These are phyloP conservation scores for Pseudopithomyces chartarum DNA, from an alignment of 2,329 filamentous ascomycete species.

Conservation along the genomic window DNA sequence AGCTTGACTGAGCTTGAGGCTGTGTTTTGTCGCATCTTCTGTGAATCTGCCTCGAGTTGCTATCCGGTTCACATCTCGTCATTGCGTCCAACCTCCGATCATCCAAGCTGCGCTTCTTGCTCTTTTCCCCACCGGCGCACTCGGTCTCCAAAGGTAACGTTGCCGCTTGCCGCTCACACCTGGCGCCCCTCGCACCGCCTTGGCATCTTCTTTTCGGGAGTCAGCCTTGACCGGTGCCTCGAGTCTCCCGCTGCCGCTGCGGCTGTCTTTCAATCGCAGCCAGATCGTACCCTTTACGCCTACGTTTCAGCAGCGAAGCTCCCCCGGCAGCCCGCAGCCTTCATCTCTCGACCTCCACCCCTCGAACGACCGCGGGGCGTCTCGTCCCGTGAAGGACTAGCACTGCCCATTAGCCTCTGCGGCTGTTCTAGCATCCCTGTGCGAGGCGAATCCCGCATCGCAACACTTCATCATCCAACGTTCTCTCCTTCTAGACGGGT, in stretches of 20 bases:
- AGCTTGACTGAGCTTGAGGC: constrained; percentile 30
- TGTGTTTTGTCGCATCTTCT: constrained; percentile 40
- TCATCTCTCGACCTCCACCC: constrained; percentile 23
- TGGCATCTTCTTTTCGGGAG: constrained; percentile 37
- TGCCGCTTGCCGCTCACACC: constrained; percentile 20
- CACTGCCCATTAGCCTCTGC: constrained; percentile 40
- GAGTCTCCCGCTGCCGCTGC: constrained; percentile 34
- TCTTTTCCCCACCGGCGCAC: constrained; percentile 12
- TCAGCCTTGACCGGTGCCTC: constrained; percentile 46
- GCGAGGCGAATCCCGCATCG: constrained; percentile 40
- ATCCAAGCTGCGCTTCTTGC: constrained; percentile 16
- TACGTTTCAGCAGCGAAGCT: constrained; percentile 22
- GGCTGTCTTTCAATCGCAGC: constrained; percentile 29
- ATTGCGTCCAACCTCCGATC: constrained; percentile 34
- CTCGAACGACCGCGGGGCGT: constrained; percentile 29
- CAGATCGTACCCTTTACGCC: constrained; percentile 26
- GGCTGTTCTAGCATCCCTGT: constrained; percentile 27
- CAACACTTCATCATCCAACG: constrained; percentile 30
- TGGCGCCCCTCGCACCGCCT: constrained; percentile 22
- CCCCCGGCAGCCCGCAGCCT: constrained; percentile 20
- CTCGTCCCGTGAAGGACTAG: constrained; percentile 32
- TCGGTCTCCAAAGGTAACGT: constrained; percentile 20
- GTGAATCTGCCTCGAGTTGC: constrained; percentile 43
- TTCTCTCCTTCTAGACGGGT: constrained; percentile 24
- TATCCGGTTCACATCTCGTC: constrained; percentile 32